Conservation (phyloP, 805 yeast species). For the Lachancea nothofagi region DNA sequence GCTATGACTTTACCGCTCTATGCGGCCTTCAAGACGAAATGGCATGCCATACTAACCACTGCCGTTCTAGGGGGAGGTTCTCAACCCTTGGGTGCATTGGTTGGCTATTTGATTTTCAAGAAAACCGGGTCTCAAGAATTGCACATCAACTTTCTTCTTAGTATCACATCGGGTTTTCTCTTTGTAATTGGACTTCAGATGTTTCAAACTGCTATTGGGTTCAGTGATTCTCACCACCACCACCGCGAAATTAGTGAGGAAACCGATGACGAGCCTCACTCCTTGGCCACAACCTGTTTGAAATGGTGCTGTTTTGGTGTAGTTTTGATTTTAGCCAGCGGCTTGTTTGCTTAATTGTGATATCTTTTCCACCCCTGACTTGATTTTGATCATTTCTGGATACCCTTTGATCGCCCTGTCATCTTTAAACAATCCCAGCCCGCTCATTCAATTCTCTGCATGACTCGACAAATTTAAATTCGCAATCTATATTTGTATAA, state of each 20-base stretch:
- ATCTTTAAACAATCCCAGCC: no score
- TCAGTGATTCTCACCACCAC: conserved; percentile 61
- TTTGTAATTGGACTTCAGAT: conserved; percentile 77
- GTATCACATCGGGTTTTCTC: conserved; percentile 78
- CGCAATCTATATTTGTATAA: neutral
- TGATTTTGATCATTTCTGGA: no score
- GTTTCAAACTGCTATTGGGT: conserved; percentile 76
- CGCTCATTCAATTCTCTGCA: no score
- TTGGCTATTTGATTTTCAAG: conserved; percentile 53
- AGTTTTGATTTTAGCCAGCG: conserved; percentile 23
- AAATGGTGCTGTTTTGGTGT: conserved; percentile 34
- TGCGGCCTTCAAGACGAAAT: conserved; percentile 59
- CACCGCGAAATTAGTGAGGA: conserved; percentile 26
- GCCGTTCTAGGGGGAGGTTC: conserved; percentile 74
- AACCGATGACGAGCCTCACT: conserved; percentile 25
- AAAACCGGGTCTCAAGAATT: conserved; percentile 34
- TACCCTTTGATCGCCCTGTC: no score
- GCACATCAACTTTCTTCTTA: conserved; percentile 43
- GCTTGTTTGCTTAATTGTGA: conserved; percentile 3
- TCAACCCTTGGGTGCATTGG: conserved; percentile 83
- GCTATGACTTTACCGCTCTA: conserved; percentile 88
- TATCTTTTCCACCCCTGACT: no score
- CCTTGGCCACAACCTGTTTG: conserved; percentile 32
- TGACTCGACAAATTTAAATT: no score
- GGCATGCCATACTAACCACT: conserved; percentile 58